A percentile compares a stretch with the other conserved stretches of the same genome.
Conservation (phyloP, 164 flowering plant species). For the Vitis cinerea region DNA sequence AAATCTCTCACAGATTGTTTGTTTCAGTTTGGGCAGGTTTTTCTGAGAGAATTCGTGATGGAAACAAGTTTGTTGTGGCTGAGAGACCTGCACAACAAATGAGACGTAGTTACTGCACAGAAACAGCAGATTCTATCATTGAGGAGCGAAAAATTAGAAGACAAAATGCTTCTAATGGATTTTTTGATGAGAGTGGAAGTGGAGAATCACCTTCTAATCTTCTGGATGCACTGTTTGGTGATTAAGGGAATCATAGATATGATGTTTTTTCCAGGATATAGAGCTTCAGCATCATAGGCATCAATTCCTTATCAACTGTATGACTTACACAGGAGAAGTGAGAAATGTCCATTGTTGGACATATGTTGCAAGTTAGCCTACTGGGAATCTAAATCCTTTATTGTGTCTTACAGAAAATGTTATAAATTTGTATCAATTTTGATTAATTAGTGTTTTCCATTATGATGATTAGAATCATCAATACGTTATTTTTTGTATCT, state of each 20-base stretch:
- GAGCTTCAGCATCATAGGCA: neutral
- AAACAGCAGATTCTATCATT: constrained; percentile 55
- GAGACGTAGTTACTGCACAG: constrained; percentile 55
- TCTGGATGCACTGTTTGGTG: constrained; percentile 56
- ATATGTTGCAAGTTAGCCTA: too few relatives aligned
- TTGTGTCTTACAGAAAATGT: too few relatives aligned
- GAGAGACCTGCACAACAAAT: constrained; percentile 68
- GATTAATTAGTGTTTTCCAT: too few relatives aligned
- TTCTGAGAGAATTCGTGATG: constrained; percentile 78
- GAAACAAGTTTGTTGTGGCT: constrained; percentile 83
- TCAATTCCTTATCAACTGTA: too few relatives aligned
- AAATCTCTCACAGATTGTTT: neutral
- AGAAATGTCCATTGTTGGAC: too few relatives aligned
- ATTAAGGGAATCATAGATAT: constrained; percentile 12
- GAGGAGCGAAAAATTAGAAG: constrained; percentile 62
- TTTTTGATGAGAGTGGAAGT: constrained; percentile 52
- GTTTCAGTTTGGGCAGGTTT: constrained; percentile 97
- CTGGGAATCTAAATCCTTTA: too few relatives aligned
- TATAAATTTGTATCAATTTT: too few relatives aligned
- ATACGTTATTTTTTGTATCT: too few relatives aligned
- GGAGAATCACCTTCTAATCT: constrained; percentile 52
- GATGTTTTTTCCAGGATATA: neutral
- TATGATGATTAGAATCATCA: too few relatives aligned
- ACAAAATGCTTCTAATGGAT: constrained; percentile 57
- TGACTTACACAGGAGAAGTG: too few relatives aligned